phyloP scores from a whole-genome alignment of 139 green algal species.

The Chloropicon primus region DNA sequence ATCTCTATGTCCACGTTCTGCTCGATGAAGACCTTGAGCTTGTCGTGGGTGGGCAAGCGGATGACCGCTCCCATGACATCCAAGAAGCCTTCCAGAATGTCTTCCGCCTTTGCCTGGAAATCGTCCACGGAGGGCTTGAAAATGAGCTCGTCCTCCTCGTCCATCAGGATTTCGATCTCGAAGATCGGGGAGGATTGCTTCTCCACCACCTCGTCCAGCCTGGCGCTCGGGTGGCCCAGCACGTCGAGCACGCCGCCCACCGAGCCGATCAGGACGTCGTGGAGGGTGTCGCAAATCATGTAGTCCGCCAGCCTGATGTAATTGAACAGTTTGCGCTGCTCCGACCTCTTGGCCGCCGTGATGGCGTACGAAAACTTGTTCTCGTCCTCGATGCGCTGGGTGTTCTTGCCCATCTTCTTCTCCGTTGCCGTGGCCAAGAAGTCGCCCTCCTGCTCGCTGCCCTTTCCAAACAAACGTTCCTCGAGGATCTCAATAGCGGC shows the following conservation, averaged over 20 bases:
- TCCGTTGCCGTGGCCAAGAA: constrained; percentile 15
- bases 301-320: constrained; percentile 65
- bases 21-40: constrained; percentile 34
- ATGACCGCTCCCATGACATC: constrained; percentile 29
- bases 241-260: constrained; percentile 24
- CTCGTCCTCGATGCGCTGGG: background rate
- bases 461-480: constrained; percentile 32
- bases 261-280: constrained; percentile 41
- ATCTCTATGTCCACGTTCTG: constrained; percentile 22
- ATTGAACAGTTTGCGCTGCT: constrained; percentile 50
- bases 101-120: constrained; percentile 11
- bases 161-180: constrained; percentile 41
- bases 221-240: background rate
- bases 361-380: constrained; percentile 59
- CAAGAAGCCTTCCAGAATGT: constrained; percentile 27
- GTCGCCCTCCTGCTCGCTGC: background rate
- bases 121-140: constrained; percentile 17
- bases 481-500: constrained; percentile 43
- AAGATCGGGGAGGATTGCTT: constrained; percentile 28
- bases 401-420: constrained; percentile 16
- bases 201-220: constrained; percentile 9
- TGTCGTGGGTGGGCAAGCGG: constrained; percentile 26
- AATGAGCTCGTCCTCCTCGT: constrained; percentile 15
- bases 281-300: constrained; percentile 60
- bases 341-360: constrained; percentile 44